A percentile compares a stretch with the other conserved stretches of the same genome.
Evolutionary conservation across 177 flowering plant genomes (phyloP).

Genomic region (Tripterygium wilfordii): DNA sequence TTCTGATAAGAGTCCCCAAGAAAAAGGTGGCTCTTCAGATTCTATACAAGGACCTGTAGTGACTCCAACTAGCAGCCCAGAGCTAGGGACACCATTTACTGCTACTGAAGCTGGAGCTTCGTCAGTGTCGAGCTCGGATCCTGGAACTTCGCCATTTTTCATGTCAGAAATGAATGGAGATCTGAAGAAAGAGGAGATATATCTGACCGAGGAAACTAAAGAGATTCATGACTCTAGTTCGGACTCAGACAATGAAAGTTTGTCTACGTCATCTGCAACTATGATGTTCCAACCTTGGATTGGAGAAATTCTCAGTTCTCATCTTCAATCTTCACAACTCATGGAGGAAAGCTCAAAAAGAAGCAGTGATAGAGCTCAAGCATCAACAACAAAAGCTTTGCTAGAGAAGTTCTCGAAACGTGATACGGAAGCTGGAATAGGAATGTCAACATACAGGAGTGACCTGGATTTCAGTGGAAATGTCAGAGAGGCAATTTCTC

Average conservation of each 20-base stretch:
- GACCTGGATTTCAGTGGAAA: conserved; percentile 33
- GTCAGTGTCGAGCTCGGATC: conserved; percentile 50
- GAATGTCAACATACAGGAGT: conserved; percentile 18
- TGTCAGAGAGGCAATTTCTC: conserved; percentile 41
- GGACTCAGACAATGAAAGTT: conserved; percentile 43
- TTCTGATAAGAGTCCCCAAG: conserved; percentile 18
- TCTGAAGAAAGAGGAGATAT: conserved; percentile 31
- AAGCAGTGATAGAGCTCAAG: conserved; percentile 13
- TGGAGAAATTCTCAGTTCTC: conserved; percentile 22
- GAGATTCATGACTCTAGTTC: conserved; percentile 30
- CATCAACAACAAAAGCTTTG: conserved; percentile 23
- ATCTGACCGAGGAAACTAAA: conserved; percentile 15
- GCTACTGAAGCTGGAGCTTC: conserved; percentile 52
- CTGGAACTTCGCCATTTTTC: conserved; percentile 49
- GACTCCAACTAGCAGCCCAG: conserved; percentile 58
- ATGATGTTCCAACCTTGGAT: conserved; percentile 48
- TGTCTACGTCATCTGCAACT: conserved; percentile 33
- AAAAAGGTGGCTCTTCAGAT: conserved; percentile 16
- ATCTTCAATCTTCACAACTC: conserved; percentile 17
- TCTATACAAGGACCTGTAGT: conserved; percentile 36
- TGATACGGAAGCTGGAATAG: conserved; percentile 28
- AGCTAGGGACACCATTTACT: conserved; percentile 47
- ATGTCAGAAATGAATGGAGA: conserved; percentile 29
- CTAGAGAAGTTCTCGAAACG: conserved; percentile 30
- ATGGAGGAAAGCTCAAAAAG: conserved; percentile 21